Percentiles rank a stretch among this genome's conserved stretches.
Evolutionary conservation across 306 rosid genomes (phyloP).

Genomic region (Lotus japonicus): DNA sequence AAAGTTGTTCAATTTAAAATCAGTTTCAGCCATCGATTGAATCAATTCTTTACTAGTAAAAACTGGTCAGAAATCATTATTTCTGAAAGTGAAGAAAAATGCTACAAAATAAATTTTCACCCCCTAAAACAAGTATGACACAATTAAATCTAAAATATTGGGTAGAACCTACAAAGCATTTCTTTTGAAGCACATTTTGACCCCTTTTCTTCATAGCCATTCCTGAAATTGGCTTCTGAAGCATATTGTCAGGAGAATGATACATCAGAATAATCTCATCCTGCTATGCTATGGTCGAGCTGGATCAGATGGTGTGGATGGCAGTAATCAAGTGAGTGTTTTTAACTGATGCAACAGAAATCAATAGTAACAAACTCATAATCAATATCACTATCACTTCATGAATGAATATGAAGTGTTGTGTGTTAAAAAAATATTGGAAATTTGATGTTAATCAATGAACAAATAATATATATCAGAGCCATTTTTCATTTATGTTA

Average conservation of each 20-base stretch:
- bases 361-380: too few relatives aligned
- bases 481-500: too few relatives aligned
- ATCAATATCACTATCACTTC: too few relatives aligned
- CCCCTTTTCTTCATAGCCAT: constrained; percentile 49
- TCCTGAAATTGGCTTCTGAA: constrained; percentile 47
- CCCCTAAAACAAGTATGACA: constrained; percentile 59
- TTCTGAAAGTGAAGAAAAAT: constrained; percentile 33
- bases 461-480: too few relatives aligned
- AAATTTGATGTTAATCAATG: too few relatives aligned
- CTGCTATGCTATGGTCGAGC: too few relatives aligned
- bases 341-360: too few relatives aligned
- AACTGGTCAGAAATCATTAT: constrained; percentile 26
- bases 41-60: constrained; percentile 19
- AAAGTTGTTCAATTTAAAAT: too few relatives aligned
- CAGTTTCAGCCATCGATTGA: constrained; percentile 16
- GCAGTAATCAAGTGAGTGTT: too few relatives aligned
- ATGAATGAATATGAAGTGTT: too few relatives aligned
- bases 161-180: background rate
- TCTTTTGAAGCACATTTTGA: constrained; percentile 39
- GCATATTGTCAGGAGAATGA: constrained; percentile 24
- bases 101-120: constrained; percentile 38
- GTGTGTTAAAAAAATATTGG: too few relatives aligned
- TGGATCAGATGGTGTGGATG: too few relatives aligned
- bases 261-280: constrained; percentile 35
- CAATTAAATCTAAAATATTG: background rate